Base-by-base conservation (phyloP, 768 basidiomycete genomes). In the Pisolithus microcarpus region DNA sequence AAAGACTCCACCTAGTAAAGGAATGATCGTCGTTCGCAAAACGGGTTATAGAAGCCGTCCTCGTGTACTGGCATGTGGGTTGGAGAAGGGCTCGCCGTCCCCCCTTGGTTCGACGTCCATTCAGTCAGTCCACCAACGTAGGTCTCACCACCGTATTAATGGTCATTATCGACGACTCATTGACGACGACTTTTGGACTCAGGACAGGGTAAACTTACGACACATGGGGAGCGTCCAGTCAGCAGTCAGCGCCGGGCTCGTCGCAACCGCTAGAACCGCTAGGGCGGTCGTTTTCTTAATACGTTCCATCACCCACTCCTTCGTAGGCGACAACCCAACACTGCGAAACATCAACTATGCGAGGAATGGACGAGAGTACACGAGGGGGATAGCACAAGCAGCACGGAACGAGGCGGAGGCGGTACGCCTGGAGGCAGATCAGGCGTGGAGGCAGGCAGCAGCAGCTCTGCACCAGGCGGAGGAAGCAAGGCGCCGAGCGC, bases 331-430 rank as follows among this genome's bases (percentile, higher is more conserved):
- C 16, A 52, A 52, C 34, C 46, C 51, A 13, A 48, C 46, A 7
- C 31, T 52, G 18, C 19, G 37, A 9, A 31, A 43, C 39, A 52
- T 52, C 28, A 28, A 43, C 9, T 11, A 30, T 19, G 46, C 46
- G 10, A 45, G 51, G 23, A 38, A 38, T 31, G 28, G 26, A 24
- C 40, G 23, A n/a, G 38, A 52, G 38, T 28, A 34, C 7, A 38
- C 30, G 15, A 38, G 37, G 24, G 19, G 40, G 10, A 46, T 26
- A 11, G 38, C 23, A 21, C 23, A 38, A 28, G 37, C 11, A 21
- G 48, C 48, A 5, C 39, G 47, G 3, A 16, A 49, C 21, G 52
- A 53, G 21, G 42, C 42, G 5, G 34, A 53, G 24, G 34, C 39
- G 23, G 36, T 30, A 13, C 28, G 31, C 13, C 40, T 34, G 5